Evolutionary conservation across 768 basidiomycete genomes (phyloP).

Genomic region (Kwoniella dendrophila): DNA sequence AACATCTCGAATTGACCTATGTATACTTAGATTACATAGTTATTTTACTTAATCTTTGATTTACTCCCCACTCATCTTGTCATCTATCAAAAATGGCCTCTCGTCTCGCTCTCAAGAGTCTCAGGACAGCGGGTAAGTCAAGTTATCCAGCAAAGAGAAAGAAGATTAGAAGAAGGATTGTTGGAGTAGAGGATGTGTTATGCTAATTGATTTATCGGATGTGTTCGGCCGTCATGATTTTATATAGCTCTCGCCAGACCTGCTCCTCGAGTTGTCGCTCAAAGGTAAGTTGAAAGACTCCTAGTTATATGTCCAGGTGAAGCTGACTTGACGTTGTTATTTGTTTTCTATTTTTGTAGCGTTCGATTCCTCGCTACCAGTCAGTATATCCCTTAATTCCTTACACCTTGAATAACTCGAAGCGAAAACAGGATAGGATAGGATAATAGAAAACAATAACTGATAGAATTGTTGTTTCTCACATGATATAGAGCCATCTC

Average conservation of each 20-base stretch:
- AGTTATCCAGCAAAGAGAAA: neutral
- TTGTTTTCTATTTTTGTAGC: conserved; percentile 1
- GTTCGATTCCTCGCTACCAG: conserved; percentile 33
- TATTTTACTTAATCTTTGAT: conserved; percentile 12
- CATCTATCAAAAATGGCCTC: conserved; percentile 41
- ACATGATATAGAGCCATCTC: conserved; percentile 62
- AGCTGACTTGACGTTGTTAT: neutral
- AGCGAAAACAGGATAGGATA: no score
- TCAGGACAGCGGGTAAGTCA: conserved; percentile 43
- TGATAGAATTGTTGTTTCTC: neutral
- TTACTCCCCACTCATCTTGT: conserved; percentile 19
- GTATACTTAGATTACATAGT: neutral
- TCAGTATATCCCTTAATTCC: conserved; percentile 13
- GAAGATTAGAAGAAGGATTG: neutral
- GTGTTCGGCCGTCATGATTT: conserved; percentile 16
- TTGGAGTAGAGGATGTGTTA: neutral
- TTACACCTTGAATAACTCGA: no score
- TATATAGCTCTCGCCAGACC: conserved; percentile 30
- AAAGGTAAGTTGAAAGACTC: conserved; percentile 19
- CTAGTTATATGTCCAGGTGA: neutral
- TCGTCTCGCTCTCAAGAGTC: conserved; percentile 46
- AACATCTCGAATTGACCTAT: neutral
- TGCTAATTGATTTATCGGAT: conserved; percentile 26
- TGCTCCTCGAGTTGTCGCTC: conserved; percentile 27
- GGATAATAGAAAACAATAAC: neutral